Conservation (phyloP, 83 land plant species). For the Diphasiastrum complanatum region DNA sequence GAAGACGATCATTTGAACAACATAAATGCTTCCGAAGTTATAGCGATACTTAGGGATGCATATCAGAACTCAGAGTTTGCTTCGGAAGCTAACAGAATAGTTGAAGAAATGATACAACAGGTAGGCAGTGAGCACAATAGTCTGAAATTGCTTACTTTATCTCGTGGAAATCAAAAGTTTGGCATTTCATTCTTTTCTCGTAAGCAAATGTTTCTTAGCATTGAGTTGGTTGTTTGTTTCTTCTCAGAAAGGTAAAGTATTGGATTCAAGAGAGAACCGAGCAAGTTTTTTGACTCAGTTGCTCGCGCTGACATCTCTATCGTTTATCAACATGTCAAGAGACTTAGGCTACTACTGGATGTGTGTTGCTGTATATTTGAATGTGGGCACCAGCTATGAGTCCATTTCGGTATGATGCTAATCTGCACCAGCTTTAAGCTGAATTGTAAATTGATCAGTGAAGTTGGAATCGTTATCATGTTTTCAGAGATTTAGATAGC, state of each 20-base stretch:
- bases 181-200: not conserved
- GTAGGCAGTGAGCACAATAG: constrained; percentile 7
- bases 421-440: no score
- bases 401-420: not conserved
- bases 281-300: constrained; percentile 19
- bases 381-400: not conserved
- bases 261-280: not conserved
- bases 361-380: constrained; percentile 7
- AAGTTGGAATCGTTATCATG: no score
- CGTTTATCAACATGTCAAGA: constrained; percentile 10
- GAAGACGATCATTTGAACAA: constrained; percentile 3
- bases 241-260: constrained; percentile 17
- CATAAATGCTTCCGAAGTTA: constrained; percentile 20
- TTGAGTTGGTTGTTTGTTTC: not conserved
- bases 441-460: no score
- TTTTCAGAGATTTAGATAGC: no score
- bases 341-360: constrained; percentile 19
- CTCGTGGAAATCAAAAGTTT: not conserved
- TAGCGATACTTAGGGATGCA: constrained; percentile 25
- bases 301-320: not conserved
- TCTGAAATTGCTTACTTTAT: not conserved
- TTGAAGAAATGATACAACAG: constrained; percentile 23
- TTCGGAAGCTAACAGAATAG: constrained; percentile 9
- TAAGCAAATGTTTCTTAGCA: not conserved
- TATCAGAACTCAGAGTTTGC: constrained; percentile 24